Conservation (phyloP, 2,329 filamentous ascomycete species). For the Pezicula rhizophila region DNA sequence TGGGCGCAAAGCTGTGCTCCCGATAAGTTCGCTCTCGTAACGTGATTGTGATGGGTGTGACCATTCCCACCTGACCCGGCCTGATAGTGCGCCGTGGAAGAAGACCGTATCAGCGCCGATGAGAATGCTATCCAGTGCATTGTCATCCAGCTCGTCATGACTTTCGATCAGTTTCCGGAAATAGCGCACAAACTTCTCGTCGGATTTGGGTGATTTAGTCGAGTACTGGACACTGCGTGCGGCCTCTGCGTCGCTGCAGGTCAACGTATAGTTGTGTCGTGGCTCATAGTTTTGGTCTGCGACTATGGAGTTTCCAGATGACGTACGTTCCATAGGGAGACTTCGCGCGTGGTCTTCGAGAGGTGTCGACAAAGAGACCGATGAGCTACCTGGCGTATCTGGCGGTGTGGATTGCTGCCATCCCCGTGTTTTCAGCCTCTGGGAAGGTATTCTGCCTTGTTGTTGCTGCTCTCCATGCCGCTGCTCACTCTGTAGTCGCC, state of each 20-base stretch:
- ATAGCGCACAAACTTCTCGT: slow-evolving; percentile 43
- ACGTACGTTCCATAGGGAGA: slow-evolving; percentile 25
- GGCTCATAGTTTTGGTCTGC: slow-evolving; percentile 15
- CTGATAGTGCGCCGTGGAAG: slow-evolving; percentile 48
- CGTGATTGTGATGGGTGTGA: slow-evolving; percentile 42
- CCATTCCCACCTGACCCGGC: slow-evolving; percentile 59
- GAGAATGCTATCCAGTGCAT: slow-evolving; percentile 52
- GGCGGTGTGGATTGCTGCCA: slow-evolving; percentile 8
- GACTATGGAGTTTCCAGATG: slow-evolving; percentile 25
- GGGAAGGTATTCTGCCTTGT: slow-evolving; percentile 7
- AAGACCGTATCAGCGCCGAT: slow-evolving; percentile 57
- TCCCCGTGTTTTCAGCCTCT: slow-evolving; percentile 7
- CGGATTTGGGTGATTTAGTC: slow-evolving; percentile 10
- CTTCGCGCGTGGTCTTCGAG: slow-evolving; percentile 6
- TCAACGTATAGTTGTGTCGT: slow-evolving; percentile 12
- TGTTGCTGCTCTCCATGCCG: background rate
- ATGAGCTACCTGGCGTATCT: slow-evolving; percentile 6
- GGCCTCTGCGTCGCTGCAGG: slow-evolving; percentile 14
- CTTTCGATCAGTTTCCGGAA: slow-evolving; percentile 50
- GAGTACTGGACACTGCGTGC: slow-evolving; percentile 14
- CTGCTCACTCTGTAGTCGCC: slow-evolving; percentile 10
- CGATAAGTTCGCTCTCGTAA: slow-evolving; percentile 51
- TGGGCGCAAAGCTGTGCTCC: slow-evolving; percentile 52
- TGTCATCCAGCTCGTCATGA: slow-evolving; percentile 46
- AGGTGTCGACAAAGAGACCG: slow-evolving; percentile 5